These are phyloP conservation scores for Tolypocladium endophyticum DNA, from an alignment of 2,329 filamentous ascomycete genomes.

Conservation along the genomic window DNA sequence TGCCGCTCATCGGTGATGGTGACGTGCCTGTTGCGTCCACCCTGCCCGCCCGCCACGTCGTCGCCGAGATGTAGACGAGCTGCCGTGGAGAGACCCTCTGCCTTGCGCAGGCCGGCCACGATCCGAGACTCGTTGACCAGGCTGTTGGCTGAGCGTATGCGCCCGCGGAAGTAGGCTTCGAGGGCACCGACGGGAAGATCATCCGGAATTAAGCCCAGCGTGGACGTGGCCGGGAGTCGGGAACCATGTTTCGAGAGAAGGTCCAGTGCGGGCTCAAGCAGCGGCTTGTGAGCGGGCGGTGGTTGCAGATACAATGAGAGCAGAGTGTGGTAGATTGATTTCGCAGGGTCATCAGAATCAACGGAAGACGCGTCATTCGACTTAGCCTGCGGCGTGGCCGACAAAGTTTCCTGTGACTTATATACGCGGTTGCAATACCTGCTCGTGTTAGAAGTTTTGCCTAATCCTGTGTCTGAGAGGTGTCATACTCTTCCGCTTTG, in stretches of 20 bases:
- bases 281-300: constrained; percentile 58
- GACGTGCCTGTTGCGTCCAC: constrained; percentile 53
- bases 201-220: constrained; percentile 75
- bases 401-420: constrained; percentile 40
- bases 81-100: constrained; percentile 69
- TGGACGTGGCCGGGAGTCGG: constrained; percentile 77
- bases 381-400: constrained; percentile 21
- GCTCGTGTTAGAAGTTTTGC: constrained; percentile 9
- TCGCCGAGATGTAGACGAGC: constrained; percentile 65
- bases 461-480: background rate
- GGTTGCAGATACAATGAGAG: constrained; percentile 84
- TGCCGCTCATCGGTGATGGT: constrained; percentile 79
- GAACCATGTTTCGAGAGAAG: constrained; percentile 90
- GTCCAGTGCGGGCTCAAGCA: constrained; percentile 69
- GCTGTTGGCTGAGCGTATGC: constrained; percentile 78
- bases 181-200: constrained; percentile 68
- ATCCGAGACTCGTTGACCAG: constrained; percentile 73
- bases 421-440: constrained; percentile 87
- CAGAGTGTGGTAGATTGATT: constrained; percentile 85
- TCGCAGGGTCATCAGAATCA: constrained; percentile 39
- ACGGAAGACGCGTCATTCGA: constrained; percentile 20
- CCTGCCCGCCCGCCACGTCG: constrained; percentile 38
- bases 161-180: constrained; percentile 82
- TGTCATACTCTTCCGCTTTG: constrained; percentile 82
- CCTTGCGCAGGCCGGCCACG: constrained; percentile 63